Percentiles rank a stretch among this genome's conserved stretches.
Conservation (phyloP, 805 yeast genomes). For the Myxozyma vanderwaltii region DNA sequence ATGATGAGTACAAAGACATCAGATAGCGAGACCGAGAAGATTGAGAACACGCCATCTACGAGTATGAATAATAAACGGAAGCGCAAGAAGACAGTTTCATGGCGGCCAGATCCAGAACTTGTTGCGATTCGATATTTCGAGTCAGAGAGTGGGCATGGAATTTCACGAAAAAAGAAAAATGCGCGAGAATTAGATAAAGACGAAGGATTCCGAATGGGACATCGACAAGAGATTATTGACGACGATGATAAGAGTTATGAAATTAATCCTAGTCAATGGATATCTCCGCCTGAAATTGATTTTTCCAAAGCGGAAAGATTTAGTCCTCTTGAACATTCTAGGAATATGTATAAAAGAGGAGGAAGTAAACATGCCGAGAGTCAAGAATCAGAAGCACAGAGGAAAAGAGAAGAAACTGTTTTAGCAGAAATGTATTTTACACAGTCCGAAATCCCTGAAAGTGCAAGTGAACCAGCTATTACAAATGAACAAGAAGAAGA, state of each 20-base stretch:
- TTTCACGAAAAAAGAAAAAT: constrained; percentile 23
- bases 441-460: constrained; percentile 30
- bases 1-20: neutral
- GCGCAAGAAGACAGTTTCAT: constrained; percentile 39
- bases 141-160: constrained; percentile 34
- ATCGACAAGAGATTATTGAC: neutral
- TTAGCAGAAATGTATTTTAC: constrained; percentile 34
- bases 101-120: constrained; percentile 41
- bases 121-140: constrained; percentile 41
- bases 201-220: constrained; percentile 9
- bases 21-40: neutral
- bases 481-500: neutral
- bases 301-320: constrained; percentile 27
- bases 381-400: constrained; percentile 37
- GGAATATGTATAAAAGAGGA: constrained; percentile 40
- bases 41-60: neutral
- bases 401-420: constrained; percentile 36
- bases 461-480: constrained; percentile 38
- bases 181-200: constrained; percentile 33
- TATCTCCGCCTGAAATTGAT: constrained; percentile 20
- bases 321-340: constrained; percentile 26
- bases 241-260: constrained; percentile 30
- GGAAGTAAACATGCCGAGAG: constrained; percentile 38
- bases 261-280: constrained; percentile 27
- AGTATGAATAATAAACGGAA: constrained; percentile 20